Evolutionary conservation across 495 filamentous ascomycete species (phyloP), one percentile per base, ranked within the genome.

Genomic region (Xylaria scruposa): DNA sequence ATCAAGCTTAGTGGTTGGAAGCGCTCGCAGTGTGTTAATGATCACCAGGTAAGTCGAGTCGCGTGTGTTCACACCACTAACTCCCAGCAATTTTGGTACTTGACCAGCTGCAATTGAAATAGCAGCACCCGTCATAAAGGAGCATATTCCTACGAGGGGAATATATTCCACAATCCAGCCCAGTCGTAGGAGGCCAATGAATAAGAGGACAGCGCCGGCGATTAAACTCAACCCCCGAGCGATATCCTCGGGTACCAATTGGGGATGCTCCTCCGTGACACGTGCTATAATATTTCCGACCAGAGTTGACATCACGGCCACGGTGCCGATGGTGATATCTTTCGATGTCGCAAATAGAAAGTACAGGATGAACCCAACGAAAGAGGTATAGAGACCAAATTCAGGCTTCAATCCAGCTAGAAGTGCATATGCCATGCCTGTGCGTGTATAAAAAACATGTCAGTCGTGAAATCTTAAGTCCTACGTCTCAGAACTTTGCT

Each of bases 221-320:
- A 88, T 81, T 12, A 88, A 73, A 7, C 85, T 81, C 31, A 88
- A 77, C 31, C 80, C 81, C 9, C 82, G 77, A 7, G 85, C 85
- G 56, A 87, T 83, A 42, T 75, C 77, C 7, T 83, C 77, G 5
- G 78, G 73, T 2, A 69, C 68, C 19, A 85, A 78, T 1, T 78
- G 71, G 4, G 77, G 82, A 53, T 89, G 78, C 40, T 76, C 81
- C 31, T 82, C 79, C 38, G 82, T 76, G 9, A 89, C 91, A 10
- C 86, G 78, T 58, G 81, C 72, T 64, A 98, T 86, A 58, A 97
- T 90, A 53, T 91, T 90, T 49, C 96, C 96, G 3, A 91, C 91
- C 58, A 98, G 82, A 17, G 92, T 96, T 3, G 95, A 99, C 91
- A 97, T 92, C 70, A 98, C 95, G 42, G 95, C 95, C 46, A 98